Conservation (phyloP, 2,329 filamentous ascomycete genomes). For the Ustilaginoidea virens region DNA sequence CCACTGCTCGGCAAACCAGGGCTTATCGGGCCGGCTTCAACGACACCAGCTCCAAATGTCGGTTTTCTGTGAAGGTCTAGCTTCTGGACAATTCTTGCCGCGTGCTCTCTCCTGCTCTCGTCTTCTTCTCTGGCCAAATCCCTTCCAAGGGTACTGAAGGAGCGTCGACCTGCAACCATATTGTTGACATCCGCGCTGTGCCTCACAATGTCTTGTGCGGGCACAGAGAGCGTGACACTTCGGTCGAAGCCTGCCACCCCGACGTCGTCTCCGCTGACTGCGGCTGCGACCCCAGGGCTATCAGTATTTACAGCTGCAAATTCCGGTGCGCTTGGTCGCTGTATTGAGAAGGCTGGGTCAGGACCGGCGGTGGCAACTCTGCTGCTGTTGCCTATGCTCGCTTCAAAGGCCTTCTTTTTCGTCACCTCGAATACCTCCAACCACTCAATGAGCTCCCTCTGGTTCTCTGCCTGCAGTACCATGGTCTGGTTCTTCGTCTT, state of each 20-base stretch:
- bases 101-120: conserved; percentile 65
- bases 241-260: conserved; percentile 43
- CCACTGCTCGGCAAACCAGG: conserved; percentile 37
- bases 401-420: conserved; percentile 83
- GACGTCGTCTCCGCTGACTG: conserved; percentile 28
- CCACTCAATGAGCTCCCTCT: conserved; percentile 87
- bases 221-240: conserved; percentile 47
- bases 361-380: conserved; percentile 30
- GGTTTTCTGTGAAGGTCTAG: conserved; percentile 77
- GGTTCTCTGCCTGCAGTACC: conserved; percentile 83
- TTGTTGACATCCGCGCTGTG: conserved; percentile 56
- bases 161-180: conserved; percentile 31
- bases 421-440: conserved; percentile 84
- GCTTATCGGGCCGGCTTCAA: conserved; percentile 21
- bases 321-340: conserved; percentile 72
- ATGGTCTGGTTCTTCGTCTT: conserved; percentile 93
- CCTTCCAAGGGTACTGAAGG: conserved; percentile 35
- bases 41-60: conserved; percentile 32
- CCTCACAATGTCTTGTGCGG: conserved; percentile 42
- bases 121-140: conserved; percentile 47
- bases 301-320: conserved; percentile 72
- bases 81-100: conserved; percentile 81
- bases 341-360: conserved; percentile 82
- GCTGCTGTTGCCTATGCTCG: conserved; percentile 38
- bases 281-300: conserved; percentile 42